These are phyloP conservation scores for Gliomastix tumulicola DNA, from an alignment of 2,329 filamentous ascomycete species.

Conservation along the genomic window DNA sequence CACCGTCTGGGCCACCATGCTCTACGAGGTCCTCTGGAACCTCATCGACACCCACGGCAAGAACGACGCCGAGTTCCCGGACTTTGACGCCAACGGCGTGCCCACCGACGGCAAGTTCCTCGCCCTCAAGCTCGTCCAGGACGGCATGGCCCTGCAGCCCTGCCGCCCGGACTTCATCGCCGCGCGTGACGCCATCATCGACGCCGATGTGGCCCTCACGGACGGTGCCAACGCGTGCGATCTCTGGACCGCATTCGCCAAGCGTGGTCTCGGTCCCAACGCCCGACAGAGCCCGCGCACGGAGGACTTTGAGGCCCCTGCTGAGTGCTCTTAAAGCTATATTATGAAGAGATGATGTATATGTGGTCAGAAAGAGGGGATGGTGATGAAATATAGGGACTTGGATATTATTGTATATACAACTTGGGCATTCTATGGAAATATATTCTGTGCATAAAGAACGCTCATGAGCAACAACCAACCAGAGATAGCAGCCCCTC, in stretches of 20 bases:
- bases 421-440: too few species aligned
- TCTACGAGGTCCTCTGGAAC: constrained; percentile 53
- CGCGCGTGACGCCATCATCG: constrained; percentile 47
- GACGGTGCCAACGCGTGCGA: constrained; percentile 41
- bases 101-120: constrained; percentile 46
- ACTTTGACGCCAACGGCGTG: constrained; percentile 31
- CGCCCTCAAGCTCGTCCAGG: constrained; percentile 42
- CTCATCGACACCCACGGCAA: constrained; percentile 49
- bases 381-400: too few species aligned
- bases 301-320: constrained; percentile 21
- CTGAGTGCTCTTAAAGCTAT: too few species aligned
- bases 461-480: too few species aligned
- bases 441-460: too few species aligned
- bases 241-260: constrained; percentile 49
- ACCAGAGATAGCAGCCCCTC: too few species aligned
- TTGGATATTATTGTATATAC: too few species aligned
- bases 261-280: constrained; percentile 42
- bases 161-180: constrained; percentile 47
- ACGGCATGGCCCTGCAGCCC: constrained; percentile 47
- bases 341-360: too few species aligned
- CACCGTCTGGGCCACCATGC: constrained; percentile 41
- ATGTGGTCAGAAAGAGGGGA: too few species aligned
- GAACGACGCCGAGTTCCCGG: constrained; percentile 31
- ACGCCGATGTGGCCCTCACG: constrained; percentile 45
- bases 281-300: constrained; percentile 17